Evolutionary conservation across 2,329 filamentous ascomycete species (phyloP), one percentile per base, ranked within the genome.

Genomic region (Neurospora crassa): DNA sequence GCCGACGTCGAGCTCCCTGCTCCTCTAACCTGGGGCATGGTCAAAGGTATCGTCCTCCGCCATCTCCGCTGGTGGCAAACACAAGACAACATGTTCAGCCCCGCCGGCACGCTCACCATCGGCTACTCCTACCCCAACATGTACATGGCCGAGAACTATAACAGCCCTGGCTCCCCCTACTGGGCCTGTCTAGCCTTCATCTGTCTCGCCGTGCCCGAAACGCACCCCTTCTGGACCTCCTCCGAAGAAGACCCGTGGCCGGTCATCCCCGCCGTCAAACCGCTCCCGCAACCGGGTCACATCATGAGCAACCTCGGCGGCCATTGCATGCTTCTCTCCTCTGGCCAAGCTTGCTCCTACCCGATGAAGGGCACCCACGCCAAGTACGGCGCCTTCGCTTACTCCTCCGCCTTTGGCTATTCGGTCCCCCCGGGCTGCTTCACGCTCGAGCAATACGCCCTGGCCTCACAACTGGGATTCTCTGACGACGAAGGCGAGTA

Each of bases 121-220:
- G 92, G 92, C 70, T 94, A 93, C 78, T 89, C 89, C 0, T 94
- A 93, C 77, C 90, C 91, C 18, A 94, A 93, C 78, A 92, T 82
- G 84, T 93, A 79, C 42, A 88, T 94, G 81, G 90, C 91, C 0
- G 92, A 94, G 80, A 94, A 94, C 78, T 94, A 94, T 81, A 94
- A 94, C 80, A 93, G 90, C 11, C 91, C 92, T 0, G 90, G 90
- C 42, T 88, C 86, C 70, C 85, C 86, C 76, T 94, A 94, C 79
- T 94, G 92, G 92, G 91, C 90, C 69, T 94, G 92, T 80, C 83
- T 94, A 29, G 88, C 91, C 1, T 94, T 94, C 77, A 91, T 92
- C 67, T 90, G 90, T 69, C 83, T 94, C 2, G 91, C 90, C 1
- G 85, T 92, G 14, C 88, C 91, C 0, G 86, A 88, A 68, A 82